These are phyloP conservation scores for Aureobasidium namibiae DNA, from an alignment of 2,329 filamentous ascomycete genomes.

Conservation along the genomic window DNA sequence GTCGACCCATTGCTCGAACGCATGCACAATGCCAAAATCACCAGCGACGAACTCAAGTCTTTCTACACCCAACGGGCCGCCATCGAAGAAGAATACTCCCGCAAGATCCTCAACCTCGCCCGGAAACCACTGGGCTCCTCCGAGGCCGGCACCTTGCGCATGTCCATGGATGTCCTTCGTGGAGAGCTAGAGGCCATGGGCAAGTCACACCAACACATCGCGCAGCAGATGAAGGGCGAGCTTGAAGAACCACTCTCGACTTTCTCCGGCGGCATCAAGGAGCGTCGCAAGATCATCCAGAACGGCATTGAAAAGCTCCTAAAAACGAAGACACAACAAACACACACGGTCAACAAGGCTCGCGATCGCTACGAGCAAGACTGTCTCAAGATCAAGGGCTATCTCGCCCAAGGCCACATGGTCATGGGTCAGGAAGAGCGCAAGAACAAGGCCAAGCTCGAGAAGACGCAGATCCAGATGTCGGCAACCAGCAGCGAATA, in stretches of 20 bases:
- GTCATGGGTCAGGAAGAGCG: constrained; percentile 99
- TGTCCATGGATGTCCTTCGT: constrained; percentile 78
- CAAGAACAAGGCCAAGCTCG: constrained; percentile 96
- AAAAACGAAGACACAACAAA: constrained; percentile 90
- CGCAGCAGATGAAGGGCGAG: constrained; percentile 90
- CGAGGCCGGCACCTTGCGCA: constrained; percentile 73
- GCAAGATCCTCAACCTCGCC: constrained; percentile 76
- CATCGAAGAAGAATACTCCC: constrained; percentile 93
- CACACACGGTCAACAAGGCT: constrained; percentile 83
- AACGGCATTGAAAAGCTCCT: constrained; percentile 87
- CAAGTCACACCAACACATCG: constrained; percentile 85
- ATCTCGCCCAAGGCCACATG: constrained; percentile 97
- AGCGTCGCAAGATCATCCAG: constrained; percentile 92
- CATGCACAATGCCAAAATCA: constrained; percentile 90
- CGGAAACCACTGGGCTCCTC: constrained; percentile 83
- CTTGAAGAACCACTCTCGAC: constrained; percentile 87
- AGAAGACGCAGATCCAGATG: constrained; percentile 96
- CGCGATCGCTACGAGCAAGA: constrained; percentile 95
- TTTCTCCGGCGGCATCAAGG: constrained; percentile 92
- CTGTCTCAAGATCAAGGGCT: constrained; percentile 96
- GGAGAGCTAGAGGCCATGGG: constrained; percentile 88
- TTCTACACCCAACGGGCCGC: constrained; percentile 88
- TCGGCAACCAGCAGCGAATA: constrained; percentile 89
- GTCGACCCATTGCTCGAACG: constrained; percentile 85
- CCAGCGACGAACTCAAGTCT: constrained; percentile 82